Evolutionary conservation across 768 basidiomycete species (phyloP), one percentile per base, ranked within the genome.

Genomic region (Boletus coccyginus): DNA sequence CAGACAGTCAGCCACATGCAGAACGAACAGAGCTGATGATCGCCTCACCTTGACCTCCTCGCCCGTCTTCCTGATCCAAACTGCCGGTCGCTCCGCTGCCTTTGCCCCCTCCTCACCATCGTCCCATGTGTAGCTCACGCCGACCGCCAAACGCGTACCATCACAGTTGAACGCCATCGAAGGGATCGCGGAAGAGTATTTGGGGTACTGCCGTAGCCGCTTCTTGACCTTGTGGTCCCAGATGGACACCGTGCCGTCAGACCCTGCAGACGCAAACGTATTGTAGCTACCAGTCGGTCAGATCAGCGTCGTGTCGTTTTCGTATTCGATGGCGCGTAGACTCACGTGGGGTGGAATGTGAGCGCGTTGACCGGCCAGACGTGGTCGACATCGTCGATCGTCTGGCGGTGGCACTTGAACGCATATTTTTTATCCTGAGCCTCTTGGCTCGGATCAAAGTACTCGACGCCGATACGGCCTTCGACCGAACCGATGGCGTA

Each of bases 181-280:
- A 0, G 92, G 84, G n/a, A 97, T 85, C 3, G 87, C 80, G 0
- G 83, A 79, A 5, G 79, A 73, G 73, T 86, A 94, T 66, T 91
- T 91, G 0, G 88, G 86, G 60, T 91, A 95, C 63, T 96, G 94
- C 27, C 94, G 86, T 51, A 98, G 76, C 2, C 97, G 86, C 69
- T 98, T 98, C 77, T 98, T 97, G 52, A 95, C 88, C 61, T 88
- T 87, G 73, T 95, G 94, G 68, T 98, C 97, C 97, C 97, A 99
- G 56, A 98, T 87, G 0, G 93, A 94, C 42, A 98, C 92, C 2
- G 90, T 90, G 1, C 87, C 87, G 70, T 99, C 97, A 0, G 94
- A 96, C 38, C 97, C 97, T 3, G 88, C 95, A 0, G 95, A 95
- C 0, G 93, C 93, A 64, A 99, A 97, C 0, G 96, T 98, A 70